Evolutionary conservation across 2,329 filamentous ascomycete species (phyloP), one percentile per base, ranked within the genome.

Genomic region (Huntiella bhutanensis): DNA sequence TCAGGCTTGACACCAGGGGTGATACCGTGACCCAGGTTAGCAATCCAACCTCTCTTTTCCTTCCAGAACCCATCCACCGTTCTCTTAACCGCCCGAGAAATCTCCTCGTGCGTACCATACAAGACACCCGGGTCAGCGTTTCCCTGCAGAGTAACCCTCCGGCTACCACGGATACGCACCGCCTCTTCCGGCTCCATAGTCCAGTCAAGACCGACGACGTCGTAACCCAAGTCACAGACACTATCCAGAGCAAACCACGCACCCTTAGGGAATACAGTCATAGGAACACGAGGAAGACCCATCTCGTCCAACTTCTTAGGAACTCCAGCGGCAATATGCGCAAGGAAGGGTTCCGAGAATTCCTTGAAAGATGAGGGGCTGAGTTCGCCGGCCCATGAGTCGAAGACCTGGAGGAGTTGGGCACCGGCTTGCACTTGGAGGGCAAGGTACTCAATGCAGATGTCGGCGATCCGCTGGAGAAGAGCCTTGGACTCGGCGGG

Each of bases 201-300:
- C 91, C 91, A 98, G 64, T 98, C 91, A 53, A 98, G 69, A 4
- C 91, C 85, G 48, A 98, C 82, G 34, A 95, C 85, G 57, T 96
- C 75, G 67, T 96, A 98, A 36, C 86, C 87, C 12, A 87, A 74
- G 56, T 86, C 68, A 65, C 87, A 95, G 15, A 91, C 73, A 32
- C 82, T 77, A 54, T 95, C 83, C 42, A 98, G 70, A 3, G 86
- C 85, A 62, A 93, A 91, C 83, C 91, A 96, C 8, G 91, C 88
- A 8, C 91, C 91, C 67, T 98, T 98, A 33, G 91, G 86, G 61
- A 98, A 98, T 17, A 96, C 86, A 4, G 87, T 92, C 87, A 96
- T 95, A 3, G 91, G 91, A 3, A 98, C 88, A 8, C 67, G 70
- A 49, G 87, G 82, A 45, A 88, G 64, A 0, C 78, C 77, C 58